A percentile compares a stretch with the other conserved stretches of the same genome.
phyloP scores from a whole-genome alignment of 2,329 filamentous ascomycete genomes.

The Tolypocladium tundrense region DNA sequence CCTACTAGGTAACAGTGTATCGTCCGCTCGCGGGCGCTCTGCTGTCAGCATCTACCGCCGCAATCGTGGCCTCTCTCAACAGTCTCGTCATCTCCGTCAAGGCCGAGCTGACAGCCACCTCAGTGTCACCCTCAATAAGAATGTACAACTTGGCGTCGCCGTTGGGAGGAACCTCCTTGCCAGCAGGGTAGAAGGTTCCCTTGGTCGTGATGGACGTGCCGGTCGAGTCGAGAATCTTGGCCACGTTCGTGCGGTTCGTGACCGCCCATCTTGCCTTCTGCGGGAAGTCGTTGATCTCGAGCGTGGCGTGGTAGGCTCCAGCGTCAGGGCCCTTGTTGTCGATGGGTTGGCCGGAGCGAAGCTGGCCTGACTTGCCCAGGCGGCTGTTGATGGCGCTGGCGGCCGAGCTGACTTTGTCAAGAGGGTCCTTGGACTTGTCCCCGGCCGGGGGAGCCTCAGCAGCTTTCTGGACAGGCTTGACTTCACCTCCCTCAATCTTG shows the following conservation, averaged over 20 bases:
- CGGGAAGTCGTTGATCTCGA: slow-evolving; percentile 99
- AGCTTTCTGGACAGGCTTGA: slow-evolving; percentile 22
- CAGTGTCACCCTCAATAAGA: slow-evolving; percentile 92
- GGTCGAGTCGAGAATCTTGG: slow-evolving; percentile 91
- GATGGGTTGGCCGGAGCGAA: slow-evolving; percentile 85
- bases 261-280: slow-evolving; percentile 98
- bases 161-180: slow-evolving; percentile 66
- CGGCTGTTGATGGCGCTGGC: slow-evolving; percentile 86
- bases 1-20: slow-evolving; percentile 68
- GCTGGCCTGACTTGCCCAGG: slow-evolving; percentile 77
- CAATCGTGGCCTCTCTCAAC: slow-evolving; percentile 81
- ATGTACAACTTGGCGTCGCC: slow-evolving; percentile 95
- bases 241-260: slow-evolving; percentile 95
- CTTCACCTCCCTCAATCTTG: slow-evolving; percentile 30
- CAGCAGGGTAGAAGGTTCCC: slow-evolving; percentile 75
- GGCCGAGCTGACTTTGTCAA: slow-evolving; percentile 83
- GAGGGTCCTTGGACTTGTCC: slow-evolving; percentile 52
- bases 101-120: slow-evolving; percentile 80
- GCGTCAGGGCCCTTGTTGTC: slow-evolving; percentile 98
- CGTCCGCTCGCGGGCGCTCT: slow-evolving; percentile 69
- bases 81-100: slow-evolving; percentile 83
- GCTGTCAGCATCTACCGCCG: slow-evolving; percentile 77
- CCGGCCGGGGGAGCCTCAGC: slow-evolving; percentile 46
- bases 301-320: slow-evolving; percentile 88
- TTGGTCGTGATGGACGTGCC: slow-evolving; percentile 97